These are phyloP conservation scores for Skeletonema marinoi DNA, from an alignment of 108 stramenopile species.

Conservation along the genomic window DNA sequence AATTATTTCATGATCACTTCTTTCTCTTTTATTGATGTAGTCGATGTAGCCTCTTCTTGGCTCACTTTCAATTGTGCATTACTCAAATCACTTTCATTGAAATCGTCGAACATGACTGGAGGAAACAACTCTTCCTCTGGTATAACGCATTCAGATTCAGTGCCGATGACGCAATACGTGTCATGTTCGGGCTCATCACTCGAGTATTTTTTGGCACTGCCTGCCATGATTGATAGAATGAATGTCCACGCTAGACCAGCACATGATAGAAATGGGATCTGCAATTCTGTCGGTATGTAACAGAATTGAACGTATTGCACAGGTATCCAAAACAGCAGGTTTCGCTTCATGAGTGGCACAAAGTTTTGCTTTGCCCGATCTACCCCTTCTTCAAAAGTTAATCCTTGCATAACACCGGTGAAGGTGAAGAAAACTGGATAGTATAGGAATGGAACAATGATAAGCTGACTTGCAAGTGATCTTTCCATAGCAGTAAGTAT, in stretches of 20 bases:
- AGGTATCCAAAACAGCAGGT: conserved; percentile 78
- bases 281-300: conserved; percentile 64
- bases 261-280: conserved; percentile 69
- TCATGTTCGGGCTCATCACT: conserved; percentile 7
- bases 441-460: conserved; percentile 74
- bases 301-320: conserved; percentile 76
- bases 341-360: conserved; percentile 71
- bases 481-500: conserved; percentile 60
- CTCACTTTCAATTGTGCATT: background rate
- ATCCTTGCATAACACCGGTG: conserved; percentile 59
- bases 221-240: conserved; percentile 60
- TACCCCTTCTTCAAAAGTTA: conserved; percentile 41
- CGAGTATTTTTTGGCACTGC: conserved; percentile 53
- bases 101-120: conserved; percentile 10
- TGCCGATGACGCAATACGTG: conserved; percentile 5
- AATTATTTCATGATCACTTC: background rate
- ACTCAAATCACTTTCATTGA: conserved; percentile 2
- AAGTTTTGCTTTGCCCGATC: conserved; percentile 64
- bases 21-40: background rate
- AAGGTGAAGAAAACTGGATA: conserved; percentile 73
- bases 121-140: conserved; percentile 23
- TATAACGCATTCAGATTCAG: background rate
- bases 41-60: background rate
- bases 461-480: conserved; percentile 67
- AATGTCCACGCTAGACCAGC: conserved; percentile 73